phyloP scores from a whole-genome alignment of 371 early-diverging fungal species.

The Nosema muscidifuracis region DNA sequence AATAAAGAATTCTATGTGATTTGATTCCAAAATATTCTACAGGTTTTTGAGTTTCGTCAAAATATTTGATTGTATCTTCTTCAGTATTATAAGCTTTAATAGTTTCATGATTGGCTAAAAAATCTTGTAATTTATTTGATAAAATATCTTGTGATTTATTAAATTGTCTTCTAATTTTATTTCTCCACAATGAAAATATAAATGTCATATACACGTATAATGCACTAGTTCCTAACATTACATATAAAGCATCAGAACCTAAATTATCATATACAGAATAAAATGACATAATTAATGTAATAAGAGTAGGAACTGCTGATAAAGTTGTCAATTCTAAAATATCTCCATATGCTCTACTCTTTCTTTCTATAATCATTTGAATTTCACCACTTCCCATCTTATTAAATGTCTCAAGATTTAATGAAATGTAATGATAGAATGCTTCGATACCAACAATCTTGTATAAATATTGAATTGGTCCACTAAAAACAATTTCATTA shows the following conservation, averaged over 20 bases:
- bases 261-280: slow-evolving; percentile 16
- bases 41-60: slow-evolving; percentile 39
- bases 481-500: slow-evolving; percentile 41
- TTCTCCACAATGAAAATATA: slow-evolving; percentile 54
- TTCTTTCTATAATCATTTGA: slow-evolving; percentile 47
- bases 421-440: slow-evolving; percentile 44
- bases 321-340: slow-evolving; percentile 55
- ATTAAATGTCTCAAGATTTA: slow-evolving; percentile 41
- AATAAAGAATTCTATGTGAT: slow-evolving; percentile 38
- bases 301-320: slow-evolving; percentile 41
- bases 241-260: slow-evolving; percentile 18
- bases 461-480: slow-evolving; percentile 48
- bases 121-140: slow-evolving; percentile 47
- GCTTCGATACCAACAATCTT: slow-evolving; percentile 34
- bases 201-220: slow-evolving; percentile 52
- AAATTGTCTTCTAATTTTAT: slow-evolving; percentile 39
- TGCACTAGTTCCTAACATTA: slow-evolving; percentile 33
- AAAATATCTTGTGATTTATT: slow-evolving; percentile 45
- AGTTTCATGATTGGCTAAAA: slow-evolving; percentile 53
- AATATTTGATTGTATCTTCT: slow-evolving; percentile 36
- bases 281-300: slow-evolving; percentile 4
- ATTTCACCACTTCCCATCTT: slow-evolving; percentile 50
- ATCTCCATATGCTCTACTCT: slow-evolving; percentile 55
- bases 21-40: slow-evolving; percentile 22
- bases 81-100: slow-evolving; percentile 51